Evolutionary conservation across 2,329 filamentous ascomycete genomes (phyloP), one percentile per base, ranked within the genome.

Genomic region (Hypomyces perniciosus): DNA sequence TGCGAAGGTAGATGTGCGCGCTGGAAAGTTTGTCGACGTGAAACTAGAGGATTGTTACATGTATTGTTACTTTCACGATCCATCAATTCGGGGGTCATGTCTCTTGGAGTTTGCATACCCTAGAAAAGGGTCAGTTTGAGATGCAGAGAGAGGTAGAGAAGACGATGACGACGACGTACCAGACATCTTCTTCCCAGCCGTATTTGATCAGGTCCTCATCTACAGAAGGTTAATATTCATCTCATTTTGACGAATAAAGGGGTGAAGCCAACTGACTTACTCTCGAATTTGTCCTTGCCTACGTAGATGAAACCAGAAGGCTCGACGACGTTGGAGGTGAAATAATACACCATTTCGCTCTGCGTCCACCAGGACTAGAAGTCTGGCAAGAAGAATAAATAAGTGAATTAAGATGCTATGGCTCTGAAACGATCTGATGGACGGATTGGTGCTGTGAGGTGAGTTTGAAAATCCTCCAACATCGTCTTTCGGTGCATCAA

Each of bases 201-300:
- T 88, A 87, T 63, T 92, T 89, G 68, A 99, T 97, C 61, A 99
- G 72, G 60, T 96, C 90, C 78, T 99, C 93, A 74, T 97, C 93
- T 99, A 66, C 30, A 42, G 44, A 55, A 52, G 28, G 30, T 30
- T 47, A 54, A 20, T n/a, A 20, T n/a, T 38, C 35, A 38, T 38
- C 35, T n/a, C 10, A 38, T 35, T n/a, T 8, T n/a, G 13, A 6
- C 6, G 10, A 20, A 20, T 39, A n/a, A 39, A 12, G n/a, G 5
- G 6, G 37, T 39, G 37, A 39, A 10, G 35, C 20, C 20, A 20
- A 20, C 20, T 20, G 20, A 61, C 85, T 65, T 77, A 96, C 93
- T 99, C 76, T 99, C 93, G 61, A 93, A 91, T 74, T 99, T 99
- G 77, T 99, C 93, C 72, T 97, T 99, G 70, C 93, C 93, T 53